Percentiles rank a stretch among this genome's conserved stretches.
Evolutionary conservation across 1,284 basidiomycete genomes (phyloP).

Genomic region (Sanghuangporus weigelae): DNA sequence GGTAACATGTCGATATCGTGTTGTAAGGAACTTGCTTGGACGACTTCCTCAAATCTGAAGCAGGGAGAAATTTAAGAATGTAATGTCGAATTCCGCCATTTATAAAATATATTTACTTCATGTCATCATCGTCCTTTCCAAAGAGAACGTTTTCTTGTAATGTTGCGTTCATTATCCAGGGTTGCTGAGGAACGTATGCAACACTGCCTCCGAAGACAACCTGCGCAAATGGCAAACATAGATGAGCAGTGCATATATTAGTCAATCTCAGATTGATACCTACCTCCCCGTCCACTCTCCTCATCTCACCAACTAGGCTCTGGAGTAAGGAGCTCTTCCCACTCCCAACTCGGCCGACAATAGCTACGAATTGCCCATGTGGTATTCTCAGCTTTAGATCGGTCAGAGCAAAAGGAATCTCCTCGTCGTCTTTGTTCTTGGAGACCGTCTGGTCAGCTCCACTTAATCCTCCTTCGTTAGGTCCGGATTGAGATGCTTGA

Average conservation of each 20-base stretch:
- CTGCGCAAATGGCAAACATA: conserved; percentile 24
- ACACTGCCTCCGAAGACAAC: conserved; percentile 62
- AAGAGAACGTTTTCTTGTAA: conserved; percentile 66
- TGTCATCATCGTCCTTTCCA: conserved; percentile 52
- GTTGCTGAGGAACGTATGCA: conserved; percentile 71
- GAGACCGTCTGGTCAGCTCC: conserved; percentile 35
- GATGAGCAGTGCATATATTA: neutral
- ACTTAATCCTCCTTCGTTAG: neutral
- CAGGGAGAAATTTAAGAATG: conserved; percentile 25
- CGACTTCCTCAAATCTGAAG: conserved; percentile 44
- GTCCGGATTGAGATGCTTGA: neutral
- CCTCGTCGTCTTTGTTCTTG: conserved; percentile 29
- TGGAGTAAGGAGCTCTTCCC: conserved; percentile 73
- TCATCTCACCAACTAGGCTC: conserved; percentile 78
- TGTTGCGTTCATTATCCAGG: conserved; percentile 78
- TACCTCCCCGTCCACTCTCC: conserved; percentile 51
- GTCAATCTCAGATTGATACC: neutral
- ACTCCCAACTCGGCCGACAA: conserved; percentile 70
- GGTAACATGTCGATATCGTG: conserved; percentile 65
- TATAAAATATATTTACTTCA: conserved; percentile 29
- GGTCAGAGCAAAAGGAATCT: conserved; percentile 58
- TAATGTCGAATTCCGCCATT: neutral
- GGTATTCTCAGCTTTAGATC: conserved; percentile 54
- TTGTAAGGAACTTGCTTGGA: conserved; percentile 57
- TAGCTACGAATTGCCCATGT: conserved; percentile 60